Evolutionary conservation across 257 asterid species (phyloP).

Genomic region (Nicotiana noctiflora): DNA sequence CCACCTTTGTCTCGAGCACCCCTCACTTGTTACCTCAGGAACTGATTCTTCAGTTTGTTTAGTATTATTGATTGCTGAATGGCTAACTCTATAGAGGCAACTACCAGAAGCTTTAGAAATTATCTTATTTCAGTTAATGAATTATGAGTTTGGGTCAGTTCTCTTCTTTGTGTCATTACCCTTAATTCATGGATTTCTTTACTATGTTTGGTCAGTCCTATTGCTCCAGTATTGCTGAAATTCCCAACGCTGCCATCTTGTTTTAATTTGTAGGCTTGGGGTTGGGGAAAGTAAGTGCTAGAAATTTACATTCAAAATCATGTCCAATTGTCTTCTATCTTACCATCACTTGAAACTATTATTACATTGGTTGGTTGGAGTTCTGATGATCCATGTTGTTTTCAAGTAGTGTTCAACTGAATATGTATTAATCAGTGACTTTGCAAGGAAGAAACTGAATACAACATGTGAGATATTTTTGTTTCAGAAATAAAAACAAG

Average conservation of each 20-base stretch:
- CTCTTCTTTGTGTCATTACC: background rate
- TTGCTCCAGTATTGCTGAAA: background rate
- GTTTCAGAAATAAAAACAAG: background rate
- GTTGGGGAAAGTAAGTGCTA: background rate
- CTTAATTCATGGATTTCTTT: background rate
- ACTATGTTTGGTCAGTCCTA: background rate
- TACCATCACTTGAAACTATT: background rate
- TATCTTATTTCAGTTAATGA: background rate
- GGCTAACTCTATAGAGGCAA: background rate
- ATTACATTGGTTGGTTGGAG: background rate
- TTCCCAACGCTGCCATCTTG: background rate
- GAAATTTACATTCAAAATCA: background rate
- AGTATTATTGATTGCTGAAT: background rate
- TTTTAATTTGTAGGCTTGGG: background rate
- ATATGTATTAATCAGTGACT: background rate
- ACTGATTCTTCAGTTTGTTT: background rate
- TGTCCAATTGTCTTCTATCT: background rate
- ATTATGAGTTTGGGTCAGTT: background rate
- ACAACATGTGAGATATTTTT: background rate
- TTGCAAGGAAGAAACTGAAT: background rate
- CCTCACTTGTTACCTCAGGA: background rate
- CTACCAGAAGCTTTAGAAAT: constrained; percentile 5
- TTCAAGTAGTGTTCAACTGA: background rate
- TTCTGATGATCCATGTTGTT: background rate
- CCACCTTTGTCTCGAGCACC: background rate